Evolutionary conservation across 164 flowering plant genomes (phyloP).

Genomic region (Magnolia kwangsiensis): DNA sequence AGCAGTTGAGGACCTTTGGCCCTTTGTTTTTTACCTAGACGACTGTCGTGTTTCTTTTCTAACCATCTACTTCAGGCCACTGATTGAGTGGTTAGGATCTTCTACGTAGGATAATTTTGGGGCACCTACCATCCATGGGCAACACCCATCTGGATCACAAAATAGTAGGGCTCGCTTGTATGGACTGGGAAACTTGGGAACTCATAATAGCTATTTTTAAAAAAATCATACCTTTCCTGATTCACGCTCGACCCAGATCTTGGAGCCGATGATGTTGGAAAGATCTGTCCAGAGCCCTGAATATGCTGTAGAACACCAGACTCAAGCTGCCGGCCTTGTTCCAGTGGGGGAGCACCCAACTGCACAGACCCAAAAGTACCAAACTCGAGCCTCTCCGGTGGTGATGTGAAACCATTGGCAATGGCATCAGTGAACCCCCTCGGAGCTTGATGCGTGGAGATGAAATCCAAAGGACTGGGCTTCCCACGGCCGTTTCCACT

Average conservation of each 20-base stretch:
- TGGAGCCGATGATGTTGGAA: constrained; percentile 3
- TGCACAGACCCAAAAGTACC: constrained; percentile 28
- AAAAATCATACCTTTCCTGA: constrained; percentile 37
- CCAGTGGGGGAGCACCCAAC: constrained; percentile 14
- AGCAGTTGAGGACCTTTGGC: neutral
- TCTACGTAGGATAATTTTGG: neutral
- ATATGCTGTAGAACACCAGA: neutral
- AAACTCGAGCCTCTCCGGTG: constrained; percentile 36
- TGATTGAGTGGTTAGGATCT: neutral
- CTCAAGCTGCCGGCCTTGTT: constrained; percentile 20
- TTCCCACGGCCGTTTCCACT: constrained; percentile 17
- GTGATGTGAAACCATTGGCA: constrained; percentile 17
- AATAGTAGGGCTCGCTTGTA: neutral
- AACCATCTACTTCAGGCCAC: neutral
- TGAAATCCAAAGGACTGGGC: constrained; percentile 18
- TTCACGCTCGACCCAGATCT: constrained; percentile 23
- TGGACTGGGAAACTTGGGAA: neutral
- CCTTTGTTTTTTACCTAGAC: too few relatives aligned
- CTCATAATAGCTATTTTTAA: neutral
- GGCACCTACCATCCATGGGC: neutral
- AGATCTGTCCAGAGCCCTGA: neutral
- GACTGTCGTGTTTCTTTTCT: neutral
- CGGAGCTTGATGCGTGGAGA: constrained; percentile 19
- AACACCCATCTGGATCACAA: neutral
- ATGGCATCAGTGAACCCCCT: constrained; percentile 24